These are phyloP conservation scores for Aegilops speltoides DNA, from an alignment of 176 grass and related monocot species.

Conservation along the genomic window DNA sequence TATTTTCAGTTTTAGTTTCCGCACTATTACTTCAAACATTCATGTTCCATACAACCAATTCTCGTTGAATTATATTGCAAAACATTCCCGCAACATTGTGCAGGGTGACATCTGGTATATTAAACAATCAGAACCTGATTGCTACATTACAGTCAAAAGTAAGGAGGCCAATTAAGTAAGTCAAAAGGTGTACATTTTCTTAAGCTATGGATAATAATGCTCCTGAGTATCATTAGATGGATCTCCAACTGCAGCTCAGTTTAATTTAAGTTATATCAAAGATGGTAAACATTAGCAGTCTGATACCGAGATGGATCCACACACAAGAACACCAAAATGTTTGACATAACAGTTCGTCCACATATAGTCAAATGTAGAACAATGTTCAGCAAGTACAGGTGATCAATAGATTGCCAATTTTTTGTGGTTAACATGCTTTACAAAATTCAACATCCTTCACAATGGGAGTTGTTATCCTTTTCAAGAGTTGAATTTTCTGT, in stretches of 20 bases:
- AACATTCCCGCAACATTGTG: too few relatives aligned
- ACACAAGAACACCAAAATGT: slow-evolving; percentile 16
- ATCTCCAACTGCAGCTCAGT: background rate
- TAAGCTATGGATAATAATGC: background rate
- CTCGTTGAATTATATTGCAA: too few relatives aligned
- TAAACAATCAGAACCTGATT: slow-evolving; percentile 1
- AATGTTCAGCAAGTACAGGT: background rate
- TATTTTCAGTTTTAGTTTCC: too few relatives aligned
- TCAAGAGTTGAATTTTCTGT: background rate
- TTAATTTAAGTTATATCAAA: slow-evolving; percentile 6
- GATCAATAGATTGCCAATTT: background rate
- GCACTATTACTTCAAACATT: too few relatives aligned
- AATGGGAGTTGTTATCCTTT: background rate
- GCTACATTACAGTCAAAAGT: background rate
- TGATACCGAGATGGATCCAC: background rate
- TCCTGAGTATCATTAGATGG: background rate
- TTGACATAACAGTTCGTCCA: background rate
- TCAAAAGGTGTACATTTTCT: slow-evolving; percentile 8
- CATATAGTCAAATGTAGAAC: background rate
- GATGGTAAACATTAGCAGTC: background rate
- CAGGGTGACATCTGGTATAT: background rate
- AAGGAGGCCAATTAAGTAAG: background rate
- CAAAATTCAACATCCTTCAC: background rate
- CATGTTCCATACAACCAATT: too few relatives aligned
- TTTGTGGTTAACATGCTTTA: slow-evolving; percentile 6